Evolutionary conservation across 169 alveolate species (phyloP).

Genomic region (Plasmodium berghei): DNA sequence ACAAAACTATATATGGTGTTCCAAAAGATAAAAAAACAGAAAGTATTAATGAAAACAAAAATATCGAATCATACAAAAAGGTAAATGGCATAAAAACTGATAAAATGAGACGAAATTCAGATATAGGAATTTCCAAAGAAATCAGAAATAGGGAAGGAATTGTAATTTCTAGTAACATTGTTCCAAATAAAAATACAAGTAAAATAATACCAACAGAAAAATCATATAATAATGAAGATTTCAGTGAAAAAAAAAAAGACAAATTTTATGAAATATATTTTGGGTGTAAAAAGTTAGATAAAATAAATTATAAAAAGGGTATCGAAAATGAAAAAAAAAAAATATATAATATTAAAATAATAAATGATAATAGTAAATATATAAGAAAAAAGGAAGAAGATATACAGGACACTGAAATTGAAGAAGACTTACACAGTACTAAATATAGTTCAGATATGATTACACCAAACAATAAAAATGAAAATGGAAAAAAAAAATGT

Average conservation of each 20-base stretch:
- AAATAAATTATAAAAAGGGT: no score
- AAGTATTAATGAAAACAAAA: neutral
- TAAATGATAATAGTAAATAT: no score
- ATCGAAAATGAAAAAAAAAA: no score
- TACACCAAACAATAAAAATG: neutral
- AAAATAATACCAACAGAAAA: neutral
- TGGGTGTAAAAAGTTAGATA: neutral
- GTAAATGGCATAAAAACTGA: neutral
- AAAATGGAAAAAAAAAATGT: neutral
- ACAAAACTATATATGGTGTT: neutral
- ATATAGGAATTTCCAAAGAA: no score
- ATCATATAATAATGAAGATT: neutral
- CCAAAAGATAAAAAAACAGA: neutral
- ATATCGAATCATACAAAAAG: neutral
- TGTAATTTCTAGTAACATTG: neutral
- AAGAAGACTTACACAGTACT: neutral
- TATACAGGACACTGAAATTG: slow-evolving; percentile 7
- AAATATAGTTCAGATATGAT: slow-evolving; percentile 6
- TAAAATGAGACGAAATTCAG: no score
- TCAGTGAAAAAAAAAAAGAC: slow-evolving; percentile 6
- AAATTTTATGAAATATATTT: slow-evolving; percentile 25
- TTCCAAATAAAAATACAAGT: neutral
- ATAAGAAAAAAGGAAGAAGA: neutral
- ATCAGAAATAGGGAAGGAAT: neutral
- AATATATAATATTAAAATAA: no score